Percentiles rank a stretch among this genome's conserved stretches.
Conservation (phyloP, 2,329 filamentous ascomycete species). For the Whalleya microplaca region DNA sequence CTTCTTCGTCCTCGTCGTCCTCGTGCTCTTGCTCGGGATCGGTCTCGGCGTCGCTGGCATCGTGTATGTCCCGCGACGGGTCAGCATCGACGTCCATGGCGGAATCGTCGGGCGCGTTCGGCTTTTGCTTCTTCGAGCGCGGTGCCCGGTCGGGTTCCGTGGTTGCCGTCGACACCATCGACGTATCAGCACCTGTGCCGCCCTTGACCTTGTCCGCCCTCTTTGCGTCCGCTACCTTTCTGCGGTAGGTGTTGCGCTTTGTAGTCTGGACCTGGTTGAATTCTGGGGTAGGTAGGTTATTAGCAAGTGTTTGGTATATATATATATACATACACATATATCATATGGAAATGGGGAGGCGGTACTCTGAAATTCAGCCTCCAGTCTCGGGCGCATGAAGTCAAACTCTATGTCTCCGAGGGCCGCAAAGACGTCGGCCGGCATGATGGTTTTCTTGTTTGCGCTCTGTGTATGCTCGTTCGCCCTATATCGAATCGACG, state of each 20-base stretch:
- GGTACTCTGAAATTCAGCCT: slow-evolving; percentile 77
- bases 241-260: slow-evolving; percentile 74
- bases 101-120: slow-evolving; percentile 44
- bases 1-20: slow-evolving; percentile 56
- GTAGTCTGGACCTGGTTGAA: slow-evolving; percentile 75
- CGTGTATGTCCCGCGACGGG: slow-evolving; percentile 39
- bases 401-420: slow-evolving; percentile 77
- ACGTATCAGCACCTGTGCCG: slow-evolving; percentile 38
- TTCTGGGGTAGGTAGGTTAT: slow-evolving; percentile 47
- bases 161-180: slow-evolving; percentile 33
- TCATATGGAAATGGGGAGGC: slow-evolving; percentile 15
- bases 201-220: slow-evolving; percentile 34
- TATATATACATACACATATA: too few relatives aligned
- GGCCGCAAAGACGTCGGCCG: slow-evolving; percentile 75
- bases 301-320: slow-evolving; percentile 1
- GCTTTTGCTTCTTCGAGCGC: slow-evolving; percentile 44
- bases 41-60: slow-evolving; percentile 44
- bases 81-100: slow-evolving; percentile 50
- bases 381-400: slow-evolving; percentile 70
- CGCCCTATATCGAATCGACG: slow-evolving; percentile 53
- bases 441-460: slow-evolving; percentile 79
- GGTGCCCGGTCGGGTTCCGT: slow-evolving; percentile 27
- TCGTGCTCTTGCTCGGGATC: slow-evolving; percentile 50
- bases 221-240: slow-evolving; percentile 70
- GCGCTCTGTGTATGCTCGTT: slow-evolving; percentile 69